Percentiles rank a stretch among this genome's conserved stretches.
phyloP scores from a whole-genome alignment of 306 rosid genomes.

The Rubus parviflorus region DNA sequence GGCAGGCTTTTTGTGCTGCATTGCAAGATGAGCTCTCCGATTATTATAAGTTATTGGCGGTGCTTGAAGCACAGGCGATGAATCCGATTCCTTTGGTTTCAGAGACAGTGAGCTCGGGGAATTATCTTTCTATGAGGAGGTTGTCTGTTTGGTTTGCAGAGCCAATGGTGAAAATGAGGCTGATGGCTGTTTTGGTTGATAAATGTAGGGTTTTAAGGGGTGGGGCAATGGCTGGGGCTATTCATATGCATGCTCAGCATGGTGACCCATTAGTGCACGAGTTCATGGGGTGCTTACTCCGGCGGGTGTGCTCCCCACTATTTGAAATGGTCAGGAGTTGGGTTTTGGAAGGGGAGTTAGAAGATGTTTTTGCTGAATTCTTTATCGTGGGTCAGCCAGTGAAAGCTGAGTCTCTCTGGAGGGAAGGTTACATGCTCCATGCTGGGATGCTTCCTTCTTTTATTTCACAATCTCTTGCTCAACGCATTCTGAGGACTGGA shows the following conservation, averaged over 20 bases:
- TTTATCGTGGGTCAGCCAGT: conserved; percentile 87
- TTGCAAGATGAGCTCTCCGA: conserved; percentile 91
- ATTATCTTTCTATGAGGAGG: conserved; percentile 85
- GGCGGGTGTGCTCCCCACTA: conserved; percentile 85
- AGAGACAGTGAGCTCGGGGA: conserved; percentile 55
- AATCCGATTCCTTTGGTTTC: conserved; percentile 81
- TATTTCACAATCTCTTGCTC: conserved; percentile 89
- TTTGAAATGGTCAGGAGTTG: conserved; percentile 93
- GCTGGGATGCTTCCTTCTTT: conserved; percentile 92
- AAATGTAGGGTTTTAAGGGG: conserved; percentile 84
- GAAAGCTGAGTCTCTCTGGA: conserved; percentile 97
- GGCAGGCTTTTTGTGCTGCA: conserved; percentile 93
- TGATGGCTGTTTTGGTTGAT: conserved; percentile 94
- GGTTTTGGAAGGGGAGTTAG: conserved; percentile 96
- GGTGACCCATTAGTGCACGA: conserved; percentile 93
- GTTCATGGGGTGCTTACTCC: conserved; percentile 72
- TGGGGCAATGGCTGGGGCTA: conserved; percentile 89
- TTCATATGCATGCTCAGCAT: conserved; percentile 90
- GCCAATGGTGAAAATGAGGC: conserved; percentile 89
- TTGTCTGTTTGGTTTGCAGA: conserved; percentile 89
- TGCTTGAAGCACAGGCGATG: conserved; percentile 79
- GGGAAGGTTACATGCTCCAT: conserved; percentile 90
- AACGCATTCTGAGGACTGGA: conserved; percentile 89
- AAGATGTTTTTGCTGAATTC: conserved; percentile 84
- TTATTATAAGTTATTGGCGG: conserved; percentile 85